A percentile compares a stretch with the other conserved stretches of the same genome.
phyloP scores from a whole-genome alignment of 805 yeast genomes.

The Wickerhamomyces sydowiorum region DNA sequence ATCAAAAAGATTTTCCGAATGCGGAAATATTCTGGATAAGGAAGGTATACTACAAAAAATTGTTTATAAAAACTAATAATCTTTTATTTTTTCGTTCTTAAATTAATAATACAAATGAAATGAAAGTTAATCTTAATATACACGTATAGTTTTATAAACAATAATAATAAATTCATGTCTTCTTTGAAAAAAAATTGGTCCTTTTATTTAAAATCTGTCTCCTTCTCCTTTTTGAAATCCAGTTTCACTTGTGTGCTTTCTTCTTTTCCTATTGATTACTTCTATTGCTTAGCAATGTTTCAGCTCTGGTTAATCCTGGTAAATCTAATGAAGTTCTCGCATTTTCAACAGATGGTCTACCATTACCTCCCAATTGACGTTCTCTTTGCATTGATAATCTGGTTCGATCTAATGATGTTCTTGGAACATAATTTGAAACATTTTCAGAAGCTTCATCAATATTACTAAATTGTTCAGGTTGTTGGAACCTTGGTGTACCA shows the following conservation, averaged over 20 bases:
- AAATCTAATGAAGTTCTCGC: slow-evolving; percentile 35
- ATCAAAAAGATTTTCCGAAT: not conserved
- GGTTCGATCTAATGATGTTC: slow-evolving; percentile 33
- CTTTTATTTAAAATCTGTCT: too few species aligned
- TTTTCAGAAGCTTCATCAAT: slow-evolving; percentile 1
- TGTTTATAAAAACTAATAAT: not conserved
- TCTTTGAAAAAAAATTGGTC: too few species aligned
- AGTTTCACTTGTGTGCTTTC: not conserved
- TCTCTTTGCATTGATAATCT: slow-evolving; percentile 30
- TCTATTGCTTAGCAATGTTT: slow-evolving; percentile 22
- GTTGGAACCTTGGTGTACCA: slow-evolving; percentile 24
- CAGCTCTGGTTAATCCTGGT: slow-evolving; percentile 36
- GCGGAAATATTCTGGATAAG: not conserved
- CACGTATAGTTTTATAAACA: too few species aligned
- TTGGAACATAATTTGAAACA: slow-evolving; percentile 13
- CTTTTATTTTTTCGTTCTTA: not conserved
- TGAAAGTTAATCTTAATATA: not conserved
- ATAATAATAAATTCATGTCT: too few species aligned
- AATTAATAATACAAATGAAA: not conserved
- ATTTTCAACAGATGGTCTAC: slow-evolving; percentile 31
- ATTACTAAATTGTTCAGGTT: slow-evolving; percentile 1
- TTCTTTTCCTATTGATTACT: slow-evolving; percentile 1
- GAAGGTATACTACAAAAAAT: not conserved
- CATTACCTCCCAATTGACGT: slow-evolving; percentile 29
- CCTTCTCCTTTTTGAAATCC: too few species aligned